Evolutionary conservation across 2,329 filamentous ascomycete genomes (phyloP).

Genomic region (Arthroderma sp.): DNA sequence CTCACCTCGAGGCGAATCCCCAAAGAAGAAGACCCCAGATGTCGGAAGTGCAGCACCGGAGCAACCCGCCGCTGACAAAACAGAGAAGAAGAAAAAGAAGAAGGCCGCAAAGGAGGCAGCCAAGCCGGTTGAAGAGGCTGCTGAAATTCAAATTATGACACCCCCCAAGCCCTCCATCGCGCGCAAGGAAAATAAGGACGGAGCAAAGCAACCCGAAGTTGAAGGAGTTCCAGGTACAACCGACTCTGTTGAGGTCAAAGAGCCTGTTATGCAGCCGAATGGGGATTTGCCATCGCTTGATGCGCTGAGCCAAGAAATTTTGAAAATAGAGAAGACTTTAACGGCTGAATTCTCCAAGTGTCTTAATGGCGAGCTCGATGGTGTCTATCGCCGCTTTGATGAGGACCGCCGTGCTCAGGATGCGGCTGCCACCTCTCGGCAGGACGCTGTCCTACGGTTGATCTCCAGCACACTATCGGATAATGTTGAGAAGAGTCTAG

Average conservation of each 20-base stretch:
- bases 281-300: conserved; percentile 32
- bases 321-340: conserved; percentile 39
- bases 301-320: conserved; percentile 48
- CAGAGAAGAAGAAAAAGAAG: conserved; percentile 62
- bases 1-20: conserved; percentile 22
- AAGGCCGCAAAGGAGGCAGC: conserved; percentile 37
- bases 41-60: conserved; percentile 16
- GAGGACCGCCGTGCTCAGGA: conserved; percentile 56
- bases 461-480: conserved; percentile 56
- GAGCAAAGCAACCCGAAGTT: not conserved
- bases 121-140: conserved; percentile 12
- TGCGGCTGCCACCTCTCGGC: conserved; percentile 49
- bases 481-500: conserved; percentile 62
- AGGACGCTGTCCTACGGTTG: conserved; percentile 55
- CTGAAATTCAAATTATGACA: not conserved
- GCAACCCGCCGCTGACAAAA: conserved; percentile 37
- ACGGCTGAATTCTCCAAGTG: conserved; percentile 36
- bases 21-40: conserved; percentile 30
- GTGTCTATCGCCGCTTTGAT: conserved; percentile 48
- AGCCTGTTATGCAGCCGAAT: not conserved
- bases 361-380: conserved; percentile 39
- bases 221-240: not conserved
- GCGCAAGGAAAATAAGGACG: not conserved
- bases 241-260: not conserved
- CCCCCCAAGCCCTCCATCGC: not conserved